phyloP scores from a whole-genome alignment of 495 filamentous ascomycete species.

The Durotheca rogersii region DNA sequence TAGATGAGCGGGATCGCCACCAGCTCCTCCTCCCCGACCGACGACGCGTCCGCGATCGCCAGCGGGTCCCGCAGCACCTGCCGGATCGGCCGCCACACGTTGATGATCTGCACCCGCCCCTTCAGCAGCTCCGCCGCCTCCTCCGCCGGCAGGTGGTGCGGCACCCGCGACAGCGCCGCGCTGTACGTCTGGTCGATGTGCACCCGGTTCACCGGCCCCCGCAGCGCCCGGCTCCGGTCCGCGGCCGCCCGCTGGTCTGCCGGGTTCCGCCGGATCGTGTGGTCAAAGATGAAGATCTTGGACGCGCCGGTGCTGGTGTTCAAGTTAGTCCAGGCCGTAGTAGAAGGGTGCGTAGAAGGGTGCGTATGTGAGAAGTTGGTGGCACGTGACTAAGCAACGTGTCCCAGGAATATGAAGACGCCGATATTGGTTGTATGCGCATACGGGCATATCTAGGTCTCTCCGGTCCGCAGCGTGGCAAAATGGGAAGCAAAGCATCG shows the following conservation, averaged over 20 bases:
- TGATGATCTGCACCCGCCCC: conserved; percentile 73
- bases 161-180: conserved; percentile 57
- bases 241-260: conserved; percentile 17
- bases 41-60: conserved; percentile 59
- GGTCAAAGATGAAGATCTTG: conserved; percentile 72
- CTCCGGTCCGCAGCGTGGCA: no score
- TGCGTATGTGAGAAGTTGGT: no score
- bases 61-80: conserved; percentile 63
- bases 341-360: background rate
- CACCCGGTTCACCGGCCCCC: conserved; percentile 65
- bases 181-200: conserved; percentile 73
- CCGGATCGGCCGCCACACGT: conserved; percentile 75
- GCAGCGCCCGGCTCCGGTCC: conserved; percentile 2
- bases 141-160: conserved; percentile 58
- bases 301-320: conserved; percentile 60
- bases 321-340: conserved; percentile 39
- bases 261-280: conserved; percentile 65
- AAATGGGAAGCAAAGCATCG: no score
- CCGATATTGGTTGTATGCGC: no score
- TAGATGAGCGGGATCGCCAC: conserved; percentile 71
- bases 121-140: conserved; percentile 62
- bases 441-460: no score
- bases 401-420: no score
- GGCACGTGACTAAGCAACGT: no score
- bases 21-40: conserved; percentile 65